These are phyloP conservation scores for Excoecaria cochinchinensis DNA, from an alignment of 345 rosid species.

Conservation along the genomic window DNA sequence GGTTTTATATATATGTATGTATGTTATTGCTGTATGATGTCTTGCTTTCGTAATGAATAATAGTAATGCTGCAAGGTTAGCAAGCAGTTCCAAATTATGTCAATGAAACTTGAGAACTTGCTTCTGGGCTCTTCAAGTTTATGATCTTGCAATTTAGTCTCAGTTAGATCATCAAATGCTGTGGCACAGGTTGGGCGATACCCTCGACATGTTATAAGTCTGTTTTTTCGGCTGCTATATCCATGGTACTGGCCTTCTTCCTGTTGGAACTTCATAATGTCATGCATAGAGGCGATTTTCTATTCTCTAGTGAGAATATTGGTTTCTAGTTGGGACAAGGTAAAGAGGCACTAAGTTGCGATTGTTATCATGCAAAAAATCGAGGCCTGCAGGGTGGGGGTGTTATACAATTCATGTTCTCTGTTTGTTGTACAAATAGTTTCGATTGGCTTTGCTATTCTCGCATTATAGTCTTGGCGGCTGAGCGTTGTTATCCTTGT, in stretches of 20 bases:
- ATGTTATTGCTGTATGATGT: not conserved
- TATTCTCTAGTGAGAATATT: slow-evolving; percentile 49
- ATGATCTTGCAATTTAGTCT: not conserved
- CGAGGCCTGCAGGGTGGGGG: not conserved
- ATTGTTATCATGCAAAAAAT: not conserved
- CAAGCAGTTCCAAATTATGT: not conserved
- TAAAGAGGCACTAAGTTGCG: slow-evolving; percentile 31
- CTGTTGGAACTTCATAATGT: slow-evolving; percentile 80
- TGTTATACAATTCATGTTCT: not conserved
- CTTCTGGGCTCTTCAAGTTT: not conserved
- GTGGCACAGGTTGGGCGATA: slow-evolving; percentile 81
- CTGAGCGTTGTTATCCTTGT: not conserved
- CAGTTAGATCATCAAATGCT: slow-evolving; percentile 1
- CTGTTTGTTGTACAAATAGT: not conserved
- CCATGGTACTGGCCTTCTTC: slow-evolving; percentile 99
- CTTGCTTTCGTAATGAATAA: not conserved
- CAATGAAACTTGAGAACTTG: not conserved
- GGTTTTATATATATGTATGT: no score
- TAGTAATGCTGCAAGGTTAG: not conserved
- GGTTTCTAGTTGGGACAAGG: slow-evolving; percentile 56
- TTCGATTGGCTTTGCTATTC: not conserved
- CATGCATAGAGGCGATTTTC: slow-evolving; percentile 64
- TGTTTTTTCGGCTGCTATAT: slow-evolving; percentile 83
- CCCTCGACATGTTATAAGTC: slow-evolving; percentile 92
- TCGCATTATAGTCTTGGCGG: slow-evolving; percentile 4